Evolutionary conservation across 305 asterid species (phyloP), one percentile per base, ranked within the genome.

Genomic region (Euphrasia arctica): DNA sequence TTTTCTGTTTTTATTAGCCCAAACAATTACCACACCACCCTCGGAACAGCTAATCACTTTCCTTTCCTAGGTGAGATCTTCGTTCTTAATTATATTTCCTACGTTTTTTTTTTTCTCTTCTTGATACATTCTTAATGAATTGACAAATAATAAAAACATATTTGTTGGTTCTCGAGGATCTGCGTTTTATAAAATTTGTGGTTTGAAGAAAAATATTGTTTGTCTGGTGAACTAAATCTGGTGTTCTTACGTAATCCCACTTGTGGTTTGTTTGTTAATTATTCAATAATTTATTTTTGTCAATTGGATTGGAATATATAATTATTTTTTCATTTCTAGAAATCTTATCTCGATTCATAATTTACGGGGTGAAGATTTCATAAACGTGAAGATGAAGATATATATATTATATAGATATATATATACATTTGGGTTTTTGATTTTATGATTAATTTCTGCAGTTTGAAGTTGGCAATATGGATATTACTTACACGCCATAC

Each of bases 401-500:
- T 25, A n/a, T 25, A 25, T 25, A 25, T 25, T 25, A n/a, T n/a
- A n/a, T n/a, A n/a, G n/a, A n/a, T n/a, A n/a, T n/a, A n/a, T 25
- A 15, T 8, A 12, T n/a, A 52, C 11, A 14, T 54, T 45, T 25
- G 13, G 3, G 12, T 56, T 56, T 2, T 9, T 28, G 11, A 11
- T 28, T n/a, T 18, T 18, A 50, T 22, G 3, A 58, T 58, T n/a
- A 29, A 47, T 64, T 60, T 66, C 41, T 65, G 68, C 80, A 73
- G 73, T 76, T 65, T 65, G 9, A 34, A n/a, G 29, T 9, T 13
- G 4, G 43, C 57, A 66, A 63, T 71, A 87, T 91, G 98, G 98
- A 89, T 62, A 65, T 85, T 48, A 59, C 81, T 57, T 86, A 79
- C 67, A 78, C 58, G 64, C 96, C 91, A 4, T 84, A 78, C 75